Percentiles rank a stretch among this genome's conserved stretches.
Evolutionary conservation across 495 filamentous ascomycete genomes (phyloP).

Genomic region (Daldinia vernicosa): DNA sequence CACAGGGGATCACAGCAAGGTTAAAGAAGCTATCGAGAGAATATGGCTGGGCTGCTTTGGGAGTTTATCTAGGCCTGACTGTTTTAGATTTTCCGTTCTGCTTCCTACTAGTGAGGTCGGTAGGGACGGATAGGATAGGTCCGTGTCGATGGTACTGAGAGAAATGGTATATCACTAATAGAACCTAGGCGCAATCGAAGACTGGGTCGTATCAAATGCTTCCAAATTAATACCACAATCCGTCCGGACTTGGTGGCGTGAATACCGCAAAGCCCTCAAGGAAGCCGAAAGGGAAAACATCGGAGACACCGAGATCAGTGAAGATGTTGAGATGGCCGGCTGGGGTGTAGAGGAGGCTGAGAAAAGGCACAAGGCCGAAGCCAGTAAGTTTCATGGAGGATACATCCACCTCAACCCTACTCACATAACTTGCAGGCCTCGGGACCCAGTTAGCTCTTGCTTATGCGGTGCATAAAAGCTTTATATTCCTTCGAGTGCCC

Average conservation of each 20-base stretch:
- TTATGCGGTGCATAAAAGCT: constrained; percentile 97
- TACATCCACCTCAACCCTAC: constrained; percentile 2
- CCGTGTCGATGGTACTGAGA: constrained; percentile 41
- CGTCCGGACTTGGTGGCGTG: constrained; percentile 54
- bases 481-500: constrained; percentile 94
- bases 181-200: constrained; percentile 57
- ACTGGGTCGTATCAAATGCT: constrained; percentile 58
- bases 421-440: constrained; percentile 50
- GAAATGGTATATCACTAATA: constrained; percentile 12
- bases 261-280: constrained; percentile 52
- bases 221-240: constrained; percentile 61
- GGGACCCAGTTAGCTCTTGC: constrained; percentile 89
- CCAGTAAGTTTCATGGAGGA: constrained; percentile 57
- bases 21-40: constrained; percentile 86
- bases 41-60: constrained; percentile 94
- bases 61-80: constrained; percentile 84
- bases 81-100: constrained; percentile 95
- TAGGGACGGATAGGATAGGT: constrained; percentile 89
- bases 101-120: constrained; percentile 81
- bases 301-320: constrained; percentile 43
- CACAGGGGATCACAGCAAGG: constrained; percentile 69
- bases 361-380: constrained; percentile 56
- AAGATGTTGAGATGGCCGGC: constrained; percentile 53
- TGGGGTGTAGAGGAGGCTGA: constrained; percentile 65
- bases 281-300: constrained; percentile 43